Evolutionary conservation across 2,329 filamentous ascomycete species (phyloP), one percentile per base, ranked within the genome.

Genomic region (Sphaerostilbella broomeana): DNA sequence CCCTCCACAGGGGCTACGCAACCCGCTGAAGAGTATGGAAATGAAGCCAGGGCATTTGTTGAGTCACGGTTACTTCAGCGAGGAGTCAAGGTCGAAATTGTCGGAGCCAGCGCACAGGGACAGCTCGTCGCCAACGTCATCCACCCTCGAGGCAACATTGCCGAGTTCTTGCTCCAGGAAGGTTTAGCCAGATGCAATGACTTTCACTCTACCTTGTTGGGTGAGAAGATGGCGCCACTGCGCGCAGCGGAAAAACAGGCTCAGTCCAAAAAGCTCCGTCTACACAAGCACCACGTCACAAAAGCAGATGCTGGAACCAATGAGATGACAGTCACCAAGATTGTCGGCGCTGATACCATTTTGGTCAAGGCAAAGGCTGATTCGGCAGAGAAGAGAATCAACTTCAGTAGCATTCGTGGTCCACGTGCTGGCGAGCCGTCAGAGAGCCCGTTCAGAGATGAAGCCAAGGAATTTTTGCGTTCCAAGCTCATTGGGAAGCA

Each of bases 401-500:
- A 82, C 61, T 71, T 98, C 43, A 95, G 87, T 70, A 97, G 90
- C 59, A 77, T 97, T 44, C 82, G 92, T 46, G 90, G 92, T 42
- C 92, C 92, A n/a, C 89, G 94, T 57, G 77, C 84, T 3, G 83
- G 80, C 33, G 90, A 97, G 60, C 77, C 86, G 15, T 83, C 86
- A 42, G 90, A 97, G 63, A 76, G 86, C 27, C 87, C 88, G 0
- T 98, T 90, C 70, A 77, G 80, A 50, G 84, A 92, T 10, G 90
- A 95, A 58, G 90, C 92, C 21, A 98, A 98, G 70, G 92, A 98
- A 60, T 97, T 90, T 58, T 63, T 97, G 48, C 81, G 92, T 40
- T 95, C 95, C 72, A 87, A 82, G 61, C 64, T 95, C 21, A 98
- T 98, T 55, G 92, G 89, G 45, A 98, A 98, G 71, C 86, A 95